Evolutionary conservation across 2,329 filamentous ascomycete species (phyloP).

Genomic region (Graphiopsis chlorocephala): DNA sequence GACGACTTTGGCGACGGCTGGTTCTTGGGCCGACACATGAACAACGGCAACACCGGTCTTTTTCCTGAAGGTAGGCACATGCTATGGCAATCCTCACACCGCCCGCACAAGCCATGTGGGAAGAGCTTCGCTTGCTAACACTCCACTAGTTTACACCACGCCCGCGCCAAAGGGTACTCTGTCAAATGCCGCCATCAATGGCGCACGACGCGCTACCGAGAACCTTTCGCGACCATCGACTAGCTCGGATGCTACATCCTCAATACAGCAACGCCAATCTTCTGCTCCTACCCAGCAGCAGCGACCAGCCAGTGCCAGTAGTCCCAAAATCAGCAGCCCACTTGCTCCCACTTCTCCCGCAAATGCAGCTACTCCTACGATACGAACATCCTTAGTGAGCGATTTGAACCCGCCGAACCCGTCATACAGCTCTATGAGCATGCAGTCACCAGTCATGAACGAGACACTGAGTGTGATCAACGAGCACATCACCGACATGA

Average conservation of each 20-base stretch:
- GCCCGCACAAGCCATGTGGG: constrained; percentile 18
- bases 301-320: constrained; percentile 19
- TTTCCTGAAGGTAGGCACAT: constrained; percentile 70
- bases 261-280: constrained; percentile 15
- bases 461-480: constrained; percentile 95
- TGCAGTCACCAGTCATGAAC: constrained; percentile 70
- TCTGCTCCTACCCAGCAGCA: constrained; percentile 9
- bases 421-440: constrained; percentile 15
- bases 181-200: constrained; percentile 21
- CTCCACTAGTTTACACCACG: constrained; percentile 38
- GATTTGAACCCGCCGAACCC: constrained; percentile 7
- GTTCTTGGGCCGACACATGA: constrained; percentile 73
- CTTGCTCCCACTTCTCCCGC: not conserved
- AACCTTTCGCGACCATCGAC: constrained; percentile 17
- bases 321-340: constrained; percentile 13
- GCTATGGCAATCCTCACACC: not conserved
- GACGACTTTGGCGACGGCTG: constrained; percentile 81
- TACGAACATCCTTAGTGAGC: constrained; percentile 13
- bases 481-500: constrained; percentile 91
- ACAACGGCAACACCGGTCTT: constrained; percentile 70
- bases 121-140: constrained; percentile 6
- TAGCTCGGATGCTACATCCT: constrained; percentile 14
- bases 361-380: not conserved
- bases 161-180: constrained; percentile 37
- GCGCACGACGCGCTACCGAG: constrained; percentile 34